Evolutionary conservation across 495 filamentous ascomycete genomes (phyloP).

Genomic region (Endocarpon pusillum): DNA sequence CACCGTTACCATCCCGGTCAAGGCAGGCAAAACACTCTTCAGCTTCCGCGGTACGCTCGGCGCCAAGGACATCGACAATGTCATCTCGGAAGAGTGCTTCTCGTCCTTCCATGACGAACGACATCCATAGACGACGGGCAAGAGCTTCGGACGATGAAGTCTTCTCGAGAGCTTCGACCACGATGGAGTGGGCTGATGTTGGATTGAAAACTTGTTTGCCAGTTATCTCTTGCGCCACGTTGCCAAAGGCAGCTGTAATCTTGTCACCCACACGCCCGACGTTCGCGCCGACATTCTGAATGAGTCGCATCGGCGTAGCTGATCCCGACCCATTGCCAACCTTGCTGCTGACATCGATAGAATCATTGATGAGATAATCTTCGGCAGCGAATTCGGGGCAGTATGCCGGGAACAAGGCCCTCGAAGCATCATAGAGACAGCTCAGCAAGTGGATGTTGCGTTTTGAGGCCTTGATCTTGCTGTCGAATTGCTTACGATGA

Average conservation of each 20-base stretch:
- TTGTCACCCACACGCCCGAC: constrained; percentile 78
- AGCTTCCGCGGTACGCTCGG: constrained; percentile 50
- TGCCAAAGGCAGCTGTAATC: constrained; percentile 80
- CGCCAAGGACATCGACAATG: constrained; percentile 71
- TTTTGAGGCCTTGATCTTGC: constrained; percentile 77
- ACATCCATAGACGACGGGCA: constrained; percentile 92
- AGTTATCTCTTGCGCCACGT: constrained; percentile 82
- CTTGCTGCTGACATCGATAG: constrained; percentile 29
- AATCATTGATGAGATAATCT: constrained; percentile 77
- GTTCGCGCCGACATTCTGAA: constrained; percentile 44
- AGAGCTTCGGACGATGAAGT: constrained; percentile 69
- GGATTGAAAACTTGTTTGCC: constrained; percentile 91
- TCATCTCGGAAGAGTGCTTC: constrained; percentile 68
- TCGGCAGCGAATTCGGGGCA: constrained; percentile 81
- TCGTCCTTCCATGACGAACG: constrained; percentile 80
- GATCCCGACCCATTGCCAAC: constrained; percentile 30
- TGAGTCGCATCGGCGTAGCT: constrained; percentile 56
- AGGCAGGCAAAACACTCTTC: constrained; percentile 65
- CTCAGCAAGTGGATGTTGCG: constrained; percentile 62
- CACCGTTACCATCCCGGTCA: constrained; percentile 80
- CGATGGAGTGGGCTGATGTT: constrained; percentile 70
- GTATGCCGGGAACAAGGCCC: constrained; percentile 75
- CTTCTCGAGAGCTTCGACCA: constrained; percentile 76
- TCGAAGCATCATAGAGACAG: constrained; percentile 75
- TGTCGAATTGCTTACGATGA: constrained; percentile 82